These are phyloP conservation scores for Handroanthus guayacan DNA, from an alignment of 257 asterid species.

Conservation along the genomic window DNA sequence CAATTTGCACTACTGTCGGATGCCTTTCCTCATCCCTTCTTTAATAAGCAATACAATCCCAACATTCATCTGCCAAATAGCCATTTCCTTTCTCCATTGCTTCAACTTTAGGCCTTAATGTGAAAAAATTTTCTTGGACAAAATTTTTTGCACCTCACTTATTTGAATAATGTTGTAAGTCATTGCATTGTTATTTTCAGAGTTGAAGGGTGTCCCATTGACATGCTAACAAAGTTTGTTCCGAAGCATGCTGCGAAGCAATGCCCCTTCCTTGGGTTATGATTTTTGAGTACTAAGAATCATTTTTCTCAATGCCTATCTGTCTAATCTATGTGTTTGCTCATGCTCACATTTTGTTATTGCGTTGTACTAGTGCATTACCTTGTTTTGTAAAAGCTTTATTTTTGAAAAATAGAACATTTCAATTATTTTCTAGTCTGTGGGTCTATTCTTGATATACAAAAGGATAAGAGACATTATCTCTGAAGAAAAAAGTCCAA, in stretches of 20 bases:
- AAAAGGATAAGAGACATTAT: slow-evolving; percentile 9
- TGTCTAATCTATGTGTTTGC: neutral
- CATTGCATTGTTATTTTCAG: slow-evolving; percentile 45
- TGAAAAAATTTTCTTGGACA: slow-evolving; percentile 25
- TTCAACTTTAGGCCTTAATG: slow-evolving; percentile 86
- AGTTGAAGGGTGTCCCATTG: slow-evolving; percentile 83
- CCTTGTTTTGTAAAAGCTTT: slow-evolving; percentile 30
- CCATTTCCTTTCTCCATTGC: slow-evolving; percentile 72
- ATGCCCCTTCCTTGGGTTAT: slow-evolving; percentile 66
- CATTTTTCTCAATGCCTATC: neutral
- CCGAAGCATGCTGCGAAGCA: slow-evolving; percentile 91
- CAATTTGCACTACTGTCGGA: slow-evolving; percentile 58
- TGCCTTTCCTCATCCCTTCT: slow-evolving; percentile 71
- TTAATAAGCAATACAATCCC: slow-evolving; percentile 72
- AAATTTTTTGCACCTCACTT: neutral
- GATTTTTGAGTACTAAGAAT: slow-evolving; percentile 27
- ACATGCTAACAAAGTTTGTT: slow-evolving; percentile 65
- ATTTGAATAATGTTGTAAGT: neutral
- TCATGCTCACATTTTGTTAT: slow-evolving; percentile 15
- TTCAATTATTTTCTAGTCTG: too few relatives aligned
- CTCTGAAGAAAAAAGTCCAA: too few relatives aligned
- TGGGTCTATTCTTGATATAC: too few relatives aligned
- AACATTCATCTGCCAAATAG: slow-evolving; percentile 71
- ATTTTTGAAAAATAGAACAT: too few relatives aligned
- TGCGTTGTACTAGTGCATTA: slow-evolving; percentile 19